Base-by-base conservation (phyloP, 371 early-diverging fungal species). In the Mortierella sp. region DNA sequence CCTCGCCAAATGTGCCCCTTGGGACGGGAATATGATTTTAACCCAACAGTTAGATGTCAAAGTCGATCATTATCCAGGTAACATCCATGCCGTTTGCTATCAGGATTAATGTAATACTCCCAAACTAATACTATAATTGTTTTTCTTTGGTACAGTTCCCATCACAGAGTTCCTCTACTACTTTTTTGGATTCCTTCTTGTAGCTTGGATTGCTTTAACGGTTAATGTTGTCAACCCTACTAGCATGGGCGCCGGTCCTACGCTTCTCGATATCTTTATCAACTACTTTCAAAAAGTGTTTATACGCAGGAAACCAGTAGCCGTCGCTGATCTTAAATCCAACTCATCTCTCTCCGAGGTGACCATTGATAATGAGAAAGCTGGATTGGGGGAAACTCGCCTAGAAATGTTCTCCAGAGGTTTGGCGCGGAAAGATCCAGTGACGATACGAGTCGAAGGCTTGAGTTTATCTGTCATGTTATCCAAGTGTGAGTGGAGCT, bases 171-270 rank as follows among this genome's bases (percentile, higher is more conserved):
- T 79, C 64, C 32, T 62, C 12, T 69, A 47, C 56, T 73, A 73
- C 64, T 70, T 70, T 22, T 2, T 66, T 13, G 79, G 68, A 0
- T 73, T 70, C 61, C 61, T 80, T 15, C 59, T 74, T 28, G 15
- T 74, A n/a, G 75, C 68, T 32, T 80, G 80, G 80, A 3, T 74
- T 1, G 64, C 65, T 3, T 35, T 80, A 42, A 70, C 75, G 5
- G 35, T 74, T 6, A 51, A 67, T 1, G 35, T 70, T 37, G 80
- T 80, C 23, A 74, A 80, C 47, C 80, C 80, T n/a, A 74, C 80
- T 2, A 60, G 64, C 19, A 79, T 79, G 79, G 79, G 74, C 4
- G 15, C 63, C 2, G 79, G 79, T 10, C 70, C 74, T 15, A 78
- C 78, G 10, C 28, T 74, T 37, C 61, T 69, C 63, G 79, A 79